phyloP scores from a whole-genome alignment of 1,139 yeast species.

The Lodderomyces metapsilosis region DNA sequence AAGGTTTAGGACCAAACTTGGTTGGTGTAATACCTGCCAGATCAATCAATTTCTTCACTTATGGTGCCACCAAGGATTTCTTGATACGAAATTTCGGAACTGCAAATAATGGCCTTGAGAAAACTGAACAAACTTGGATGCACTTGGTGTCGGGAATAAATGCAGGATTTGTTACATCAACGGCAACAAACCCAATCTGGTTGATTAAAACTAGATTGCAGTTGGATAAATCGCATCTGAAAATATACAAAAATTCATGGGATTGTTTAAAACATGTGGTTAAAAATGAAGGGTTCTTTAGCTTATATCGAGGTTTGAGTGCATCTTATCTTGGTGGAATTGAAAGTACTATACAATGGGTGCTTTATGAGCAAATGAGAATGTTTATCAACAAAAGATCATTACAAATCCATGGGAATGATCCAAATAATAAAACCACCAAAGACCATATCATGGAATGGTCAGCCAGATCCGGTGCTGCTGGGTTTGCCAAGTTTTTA shows the following conservation, averaged over 20 bases:
- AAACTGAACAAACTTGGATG: constrained; percentile 78
- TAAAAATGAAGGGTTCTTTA: constrained; percentile 71
- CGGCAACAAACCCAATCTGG: constrained; percentile 99
- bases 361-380: constrained; percentile 93
- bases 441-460: constrained; percentile 77
- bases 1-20: constrained; percentile 93
- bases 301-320: constrained; percentile 84
- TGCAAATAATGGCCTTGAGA: constrained; percentile 29
- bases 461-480: constrained; percentile 97
- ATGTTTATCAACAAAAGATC: constrained; percentile 61
- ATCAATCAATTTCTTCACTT: constrained; percentile 93
- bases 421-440: constrained; percentile 45
- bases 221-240: constrained; percentile 67
- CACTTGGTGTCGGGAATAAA: constrained; percentile 86
- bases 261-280: constrained; percentile 77
- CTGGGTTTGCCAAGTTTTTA: constrained; percentile 91
- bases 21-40: constrained; percentile 99
- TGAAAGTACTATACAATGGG: constrained; percentile 96
- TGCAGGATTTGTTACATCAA: constrained; percentile 94
- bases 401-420: constrained; percentile 42
- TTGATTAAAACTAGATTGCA: constrained; percentile 91
- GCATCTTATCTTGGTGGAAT: constrained; percentile 94
- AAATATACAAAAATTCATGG: constrained; percentile 76
- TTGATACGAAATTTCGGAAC: constrained; percentile 61
- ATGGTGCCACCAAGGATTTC: constrained; percentile 84